These are phyloP conservation scores for Vitis cinerea DNA, from an alignment of 164 flowering plant genomes.

Conservation along the genomic window DNA sequence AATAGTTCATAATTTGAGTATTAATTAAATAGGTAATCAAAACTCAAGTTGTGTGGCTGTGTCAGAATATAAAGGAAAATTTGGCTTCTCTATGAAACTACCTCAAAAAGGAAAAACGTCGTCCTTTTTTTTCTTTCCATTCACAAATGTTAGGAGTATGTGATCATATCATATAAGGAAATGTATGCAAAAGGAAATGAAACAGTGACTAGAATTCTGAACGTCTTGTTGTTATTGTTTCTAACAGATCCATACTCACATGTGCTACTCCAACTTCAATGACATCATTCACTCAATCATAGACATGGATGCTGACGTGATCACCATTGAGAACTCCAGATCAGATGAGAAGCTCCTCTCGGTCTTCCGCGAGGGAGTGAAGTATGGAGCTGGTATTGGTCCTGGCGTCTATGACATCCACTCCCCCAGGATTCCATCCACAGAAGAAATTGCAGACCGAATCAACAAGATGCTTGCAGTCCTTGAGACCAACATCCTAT, in stretches of 20 bases:
- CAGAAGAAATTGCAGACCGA: conserved; percentile 86
- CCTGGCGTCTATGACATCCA: conserved; percentile 97
- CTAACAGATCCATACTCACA: conserved; percentile 41
- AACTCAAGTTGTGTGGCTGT: too few species aligned
- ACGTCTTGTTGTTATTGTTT: too few species aligned
- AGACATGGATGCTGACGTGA: conserved; percentile 52
- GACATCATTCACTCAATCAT: conserved; percentile 40
- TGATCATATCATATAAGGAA: too few species aligned
- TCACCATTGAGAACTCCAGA: conserved; percentile 95
- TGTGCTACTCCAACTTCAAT: conserved; percentile 45
- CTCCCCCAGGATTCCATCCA: conserved; percentile 91
- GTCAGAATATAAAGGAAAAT: too few species aligned
- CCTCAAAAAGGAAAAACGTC: too few species aligned
- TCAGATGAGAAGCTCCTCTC: conserved; percentile 96
- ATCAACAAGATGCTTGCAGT: conserved; percentile 96
- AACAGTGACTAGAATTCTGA: too few species aligned
- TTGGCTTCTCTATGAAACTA: too few species aligned
- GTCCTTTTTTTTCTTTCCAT: too few species aligned
- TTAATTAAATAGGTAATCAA: too few species aligned
- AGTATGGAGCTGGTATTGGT: conserved; percentile 94
- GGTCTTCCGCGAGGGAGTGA: conserved; percentile 94
- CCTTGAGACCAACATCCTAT: conserved; percentile 80
- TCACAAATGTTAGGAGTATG: too few species aligned
- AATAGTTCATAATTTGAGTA: too few species aligned
- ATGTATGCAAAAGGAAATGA: too few species aligned